Evolutionary conservation across 768 basidiomycete genomes (phyloP).

Genomic region (Suillus subluteus): DNA sequence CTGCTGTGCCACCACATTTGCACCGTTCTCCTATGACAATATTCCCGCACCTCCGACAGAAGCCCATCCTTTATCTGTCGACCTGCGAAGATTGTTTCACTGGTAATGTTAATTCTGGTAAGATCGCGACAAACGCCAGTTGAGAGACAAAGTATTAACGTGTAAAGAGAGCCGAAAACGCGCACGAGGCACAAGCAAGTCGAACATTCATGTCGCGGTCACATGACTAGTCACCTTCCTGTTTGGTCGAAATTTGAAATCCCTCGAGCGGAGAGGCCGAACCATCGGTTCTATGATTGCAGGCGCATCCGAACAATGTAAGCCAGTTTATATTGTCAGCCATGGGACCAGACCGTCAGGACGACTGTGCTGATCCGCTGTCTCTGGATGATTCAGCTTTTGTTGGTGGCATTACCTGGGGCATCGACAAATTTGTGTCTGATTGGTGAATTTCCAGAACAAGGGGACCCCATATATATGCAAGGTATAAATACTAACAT

Average conservation of each 20-base stretch:
- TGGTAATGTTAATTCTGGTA: neutral
- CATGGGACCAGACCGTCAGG: neutral
- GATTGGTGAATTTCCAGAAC: neutral
- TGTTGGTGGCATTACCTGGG: neutral
- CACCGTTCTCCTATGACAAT: conserved; percentile 74
- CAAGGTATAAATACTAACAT: neutral
- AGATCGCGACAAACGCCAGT: conserved; percentile 6
- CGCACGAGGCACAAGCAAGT: conserved; percentile 1
- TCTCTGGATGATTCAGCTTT: neutral
- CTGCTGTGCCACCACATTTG: conserved; percentile 78
- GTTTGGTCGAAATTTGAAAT: neutral
- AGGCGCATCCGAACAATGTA: neutral
- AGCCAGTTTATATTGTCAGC: neutral
- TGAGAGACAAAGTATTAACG: neutral
- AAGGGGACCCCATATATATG: too few relatives aligned
- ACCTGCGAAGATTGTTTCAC: neutral
- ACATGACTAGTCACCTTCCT: conserved; percentile 13
- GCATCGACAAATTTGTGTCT: neutral
- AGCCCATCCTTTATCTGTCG: conserved; percentile 59
- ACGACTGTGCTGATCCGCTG: neutral
- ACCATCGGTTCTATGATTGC: neutral
- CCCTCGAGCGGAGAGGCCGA: neutral
- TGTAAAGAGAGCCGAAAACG: conserved; percentile 9
- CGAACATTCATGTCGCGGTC: conserved; percentile 14
- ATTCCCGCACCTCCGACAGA: conserved; percentile 85